These are phyloP conservation scores for Bonnemaisonia californica DNA, from an alignment of 31 red algal genomes.

Conservation along the genomic window DNA sequence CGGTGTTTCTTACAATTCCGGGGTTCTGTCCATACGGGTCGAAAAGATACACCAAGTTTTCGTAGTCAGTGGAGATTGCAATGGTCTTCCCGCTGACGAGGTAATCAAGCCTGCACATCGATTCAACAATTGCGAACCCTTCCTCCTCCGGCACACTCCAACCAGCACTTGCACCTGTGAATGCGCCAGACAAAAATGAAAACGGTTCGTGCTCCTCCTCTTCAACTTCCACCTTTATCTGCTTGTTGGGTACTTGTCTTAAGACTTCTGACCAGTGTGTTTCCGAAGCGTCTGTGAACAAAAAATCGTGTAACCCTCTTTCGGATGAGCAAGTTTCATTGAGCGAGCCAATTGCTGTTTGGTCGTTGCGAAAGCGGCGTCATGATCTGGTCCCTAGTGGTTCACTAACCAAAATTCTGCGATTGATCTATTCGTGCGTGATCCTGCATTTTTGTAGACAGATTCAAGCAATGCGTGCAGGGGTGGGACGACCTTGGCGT, in stretches of 20 bases:
- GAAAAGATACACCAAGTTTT: slow-evolving; percentile 23
- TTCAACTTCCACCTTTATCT: not conserved
- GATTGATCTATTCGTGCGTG: not conserved
- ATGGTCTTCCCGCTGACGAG: not conserved
- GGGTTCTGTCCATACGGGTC: slow-evolving; percentile 2
- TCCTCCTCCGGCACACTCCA: slow-evolving; percentile 41
- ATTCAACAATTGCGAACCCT: slow-evolving; percentile 27
- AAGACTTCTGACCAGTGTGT: slow-evolving; percentile 28
- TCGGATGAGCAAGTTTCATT: slow-evolving; percentile 1
- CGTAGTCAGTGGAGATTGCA: slow-evolving; percentile 34
- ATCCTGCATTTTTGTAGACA: not conserved
- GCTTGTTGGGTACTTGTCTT: not conserved
- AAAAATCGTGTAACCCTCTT: not conserved
- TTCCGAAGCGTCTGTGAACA: slow-evolving; percentile 44
- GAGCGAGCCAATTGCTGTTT: slow-evolving; percentile 6
- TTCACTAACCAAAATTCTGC: not conserved
- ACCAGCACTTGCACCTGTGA: not conserved
- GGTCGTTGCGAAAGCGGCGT: not conserved
- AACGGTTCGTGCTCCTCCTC: slow-evolving; percentile 16
- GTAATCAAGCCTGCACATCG: slow-evolving; percentile 13
- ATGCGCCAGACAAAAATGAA: slow-evolving; percentile 25
- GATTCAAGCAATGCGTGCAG: slow-evolving; percentile 13
- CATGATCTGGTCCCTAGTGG: not conserved
- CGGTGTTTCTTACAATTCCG: not conserved
- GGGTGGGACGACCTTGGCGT: not conserved